Percentiles rank a stretch among this genome's conserved stretches.
Conservation (phyloP, 2,329 filamentous ascomycete species). For the Hypoxylon sp. region DNA sequence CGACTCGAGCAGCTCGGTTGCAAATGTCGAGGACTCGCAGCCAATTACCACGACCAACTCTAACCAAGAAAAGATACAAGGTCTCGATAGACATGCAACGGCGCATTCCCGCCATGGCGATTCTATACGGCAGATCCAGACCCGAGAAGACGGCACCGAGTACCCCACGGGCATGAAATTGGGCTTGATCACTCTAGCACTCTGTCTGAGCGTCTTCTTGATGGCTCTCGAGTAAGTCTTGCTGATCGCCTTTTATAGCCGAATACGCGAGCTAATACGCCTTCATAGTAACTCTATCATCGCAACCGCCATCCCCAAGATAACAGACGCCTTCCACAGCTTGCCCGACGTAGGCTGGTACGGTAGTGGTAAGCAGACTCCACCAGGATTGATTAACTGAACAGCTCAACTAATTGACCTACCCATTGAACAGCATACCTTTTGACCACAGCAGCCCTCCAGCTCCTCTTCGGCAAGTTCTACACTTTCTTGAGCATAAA, state of each 20-base stretch:
- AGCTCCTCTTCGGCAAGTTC: constrained; percentile 57
- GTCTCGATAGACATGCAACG: constrained; percentile 48
- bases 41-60: not conserved
- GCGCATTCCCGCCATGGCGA: constrained; percentile 49
- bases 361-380: constrained; percentile 53
- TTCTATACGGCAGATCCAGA: constrained; percentile 48
- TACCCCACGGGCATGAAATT: constrained; percentile 59
- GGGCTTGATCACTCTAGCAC: constrained; percentile 59
- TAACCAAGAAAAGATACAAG: constrained; percentile 34
- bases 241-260: constrained; percentile 7
- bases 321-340: constrained; percentile 59
- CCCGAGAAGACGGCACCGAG: constrained; percentile 58
- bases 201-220: constrained; percentile 62
- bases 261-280: constrained; percentile 5
- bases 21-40: constrained; percentile 18
- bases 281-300: constrained; percentile 56
- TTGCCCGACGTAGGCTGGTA: constrained; percentile 65
- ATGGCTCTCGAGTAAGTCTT: constrained; percentile 59
- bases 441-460: constrained; percentile 58
- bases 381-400: not conserved
- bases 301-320: constrained; percentile 60
- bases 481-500: constrained; percentile 61
- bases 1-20: constrained; percentile 27
- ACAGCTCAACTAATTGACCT: constrained; percentile 19
- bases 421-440: constrained; percentile 54